Base-by-base conservation (phyloP, 2,329 filamentous ascomycete genomes). In the Alternaria gansuensis region DNA sequence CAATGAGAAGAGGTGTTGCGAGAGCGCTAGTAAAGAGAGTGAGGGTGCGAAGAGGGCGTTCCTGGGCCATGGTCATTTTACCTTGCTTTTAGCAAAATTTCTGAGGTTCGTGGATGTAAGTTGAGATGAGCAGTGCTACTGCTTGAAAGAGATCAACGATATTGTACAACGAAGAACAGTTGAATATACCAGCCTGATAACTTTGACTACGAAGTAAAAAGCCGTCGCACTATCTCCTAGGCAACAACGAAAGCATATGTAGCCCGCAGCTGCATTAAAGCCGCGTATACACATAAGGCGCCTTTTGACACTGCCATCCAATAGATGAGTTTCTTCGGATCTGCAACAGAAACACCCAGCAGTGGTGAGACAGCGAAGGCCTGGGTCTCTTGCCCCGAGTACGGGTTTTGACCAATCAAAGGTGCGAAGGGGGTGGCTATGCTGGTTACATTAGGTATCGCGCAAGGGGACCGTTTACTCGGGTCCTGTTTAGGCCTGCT, bases 1-100 rank as follows among this genome's bases (percentile, higher is more conserved):
- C 57, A 29, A 63, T 66, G 29, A 65, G 63, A 6, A 68, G 45
- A 5, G 66, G 64, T 3, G 39, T 53, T 14, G 64, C 37, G 31
- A 65, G 39, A 4, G 53, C 64, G 29, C 41, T 57, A 3, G 57
- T 58, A n/a, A 57, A 23, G 24, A 67, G 48, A 8, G 51, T 60
- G 2, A 58, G 3, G n/a, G 54, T 9, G 4, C 64, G 64, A 14
- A 67, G 55, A n/a, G 43, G 13, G 28, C 44, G 62, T 46, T 67
- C 64, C 31, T 59, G 23, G 17, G 60, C 39, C 51, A 53, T 53
- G 31, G 46, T 5, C 43, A n/a, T 51, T 4, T 37, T 43, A n/a
- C 8, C 36, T 11, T 45, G 21, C 9, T 44, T 23, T 37, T 21
- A 31, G 29, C 10, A n/a, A 10, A 11, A 29, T 48, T 33, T 36